Evolutionary conservation across 306 rosid species (phyloP).

Genomic region (Gynostemma pentaphyllum): DNA sequence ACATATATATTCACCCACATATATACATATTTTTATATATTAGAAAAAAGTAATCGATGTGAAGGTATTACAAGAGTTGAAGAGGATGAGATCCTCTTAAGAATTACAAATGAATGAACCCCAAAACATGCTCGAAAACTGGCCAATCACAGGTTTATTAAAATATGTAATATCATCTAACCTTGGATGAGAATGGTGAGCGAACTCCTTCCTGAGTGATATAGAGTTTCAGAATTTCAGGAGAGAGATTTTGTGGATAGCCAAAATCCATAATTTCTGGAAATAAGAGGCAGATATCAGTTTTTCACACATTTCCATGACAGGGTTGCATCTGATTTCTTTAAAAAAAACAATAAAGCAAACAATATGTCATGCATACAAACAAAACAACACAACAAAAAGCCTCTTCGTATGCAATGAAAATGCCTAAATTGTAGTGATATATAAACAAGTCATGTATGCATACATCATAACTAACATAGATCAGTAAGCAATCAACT

Average conservation of each 20-base stretch:
- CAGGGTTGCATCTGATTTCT: neutral
- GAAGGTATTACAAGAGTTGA: neutral
- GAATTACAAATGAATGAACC: neutral
- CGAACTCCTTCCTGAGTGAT: conserved; percentile 99
- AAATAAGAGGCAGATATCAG: conserved; percentile 14
- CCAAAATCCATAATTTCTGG: conserved; percentile 99
- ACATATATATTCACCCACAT: neutral
- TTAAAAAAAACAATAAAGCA: neutral
- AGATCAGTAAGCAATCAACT: no score
- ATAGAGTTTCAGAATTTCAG: conserved; percentile 90
- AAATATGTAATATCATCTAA: conserved; percentile 20
- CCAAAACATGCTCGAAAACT: neutral
- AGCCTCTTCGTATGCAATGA: no score
- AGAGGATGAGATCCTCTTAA: neutral
- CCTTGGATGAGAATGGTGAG: conserved; percentile 97
- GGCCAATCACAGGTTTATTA: neutral
- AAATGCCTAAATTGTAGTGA: neutral
- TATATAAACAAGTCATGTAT: neutral
- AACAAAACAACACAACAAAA: no score
- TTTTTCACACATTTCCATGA: conserved; percentile 14
- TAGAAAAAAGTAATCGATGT: neutral
- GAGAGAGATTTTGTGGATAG: conserved; percentile 96
- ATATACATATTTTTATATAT: neutral
- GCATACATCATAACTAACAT: no score
- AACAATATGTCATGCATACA: neutral